phyloP scores from a whole-genome alignment of 768 basidiomycete species.

The Boletus patriciae region DNA sequence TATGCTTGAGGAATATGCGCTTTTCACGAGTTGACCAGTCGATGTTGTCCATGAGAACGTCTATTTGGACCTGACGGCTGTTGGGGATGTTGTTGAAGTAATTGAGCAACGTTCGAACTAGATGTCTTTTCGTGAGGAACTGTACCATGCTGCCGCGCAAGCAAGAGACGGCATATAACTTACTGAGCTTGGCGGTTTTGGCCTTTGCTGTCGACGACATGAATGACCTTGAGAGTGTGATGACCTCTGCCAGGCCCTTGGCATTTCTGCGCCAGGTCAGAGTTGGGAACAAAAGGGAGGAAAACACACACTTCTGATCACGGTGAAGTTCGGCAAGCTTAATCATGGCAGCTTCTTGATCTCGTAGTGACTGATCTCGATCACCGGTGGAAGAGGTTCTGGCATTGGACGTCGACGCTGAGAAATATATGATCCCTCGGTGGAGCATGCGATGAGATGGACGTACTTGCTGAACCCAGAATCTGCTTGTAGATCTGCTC shows the following conservation, averaged over 20 bases:
- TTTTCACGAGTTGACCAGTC: constrained; percentile 91
- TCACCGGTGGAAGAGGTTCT: constrained; percentile 38
- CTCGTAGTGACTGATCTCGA: constrained; percentile 59
- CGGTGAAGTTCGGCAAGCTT: constrained; percentile 86
- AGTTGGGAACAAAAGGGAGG: not conserved
- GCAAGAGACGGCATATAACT: not conserved
- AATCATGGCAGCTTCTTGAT: constrained; percentile 83
- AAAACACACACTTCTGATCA: constrained; percentile 67
- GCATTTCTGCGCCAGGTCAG: constrained; percentile 60
- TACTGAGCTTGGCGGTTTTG: constrained; percentile 95
- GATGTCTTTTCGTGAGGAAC: not conserved
- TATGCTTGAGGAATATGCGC: constrained; percentile 94
- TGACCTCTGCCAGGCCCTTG: constrained; percentile 79
- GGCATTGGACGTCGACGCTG: constrained; percentile 35
- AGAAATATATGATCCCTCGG: not conserved
- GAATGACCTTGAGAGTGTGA: constrained; percentile 79
- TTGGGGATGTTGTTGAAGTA: constrained; percentile 80
- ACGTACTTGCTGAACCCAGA: constrained; percentile 42
- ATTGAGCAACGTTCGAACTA: constrained; percentile 92
- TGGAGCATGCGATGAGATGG: not conserved
- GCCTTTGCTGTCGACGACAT: constrained; percentile 96
- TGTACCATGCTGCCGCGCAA: not conserved
- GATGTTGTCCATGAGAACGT: constrained; percentile 87
- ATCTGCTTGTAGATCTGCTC: constrained; percentile 77
- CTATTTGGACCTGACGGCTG: constrained; percentile 73